A percentile compares a stretch with the other conserved stretches of the same genome.
These are phyloP conservation scores for Rhododendron griersonianum DNA, from an alignment of 148 eudicot species.

Conservation along the genomic window DNA sequence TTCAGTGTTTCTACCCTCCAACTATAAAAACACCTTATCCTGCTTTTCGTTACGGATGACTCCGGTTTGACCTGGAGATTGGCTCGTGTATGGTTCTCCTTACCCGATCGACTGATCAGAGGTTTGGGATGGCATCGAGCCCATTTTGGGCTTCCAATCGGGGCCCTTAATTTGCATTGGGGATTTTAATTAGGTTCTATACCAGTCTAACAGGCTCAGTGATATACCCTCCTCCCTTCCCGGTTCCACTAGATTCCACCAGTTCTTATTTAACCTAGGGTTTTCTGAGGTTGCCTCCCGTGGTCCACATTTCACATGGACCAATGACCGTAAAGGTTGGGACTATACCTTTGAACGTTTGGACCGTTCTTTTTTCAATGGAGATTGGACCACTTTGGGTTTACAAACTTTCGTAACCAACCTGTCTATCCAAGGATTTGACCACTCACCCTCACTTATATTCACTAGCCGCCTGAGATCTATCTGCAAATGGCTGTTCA, in stretches of 20 bases:
- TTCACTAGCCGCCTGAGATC: background rate
- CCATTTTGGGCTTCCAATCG: background rate
- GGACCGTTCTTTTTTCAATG: too few relatives aligned
- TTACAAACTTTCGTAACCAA: background rate
- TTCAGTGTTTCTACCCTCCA: background rate
- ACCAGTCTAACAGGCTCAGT: background rate
- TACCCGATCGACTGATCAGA: background rate
- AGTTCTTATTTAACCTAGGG: background rate
- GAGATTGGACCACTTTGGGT: background rate
- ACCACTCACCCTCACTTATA: background rate
- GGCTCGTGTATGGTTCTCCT: background rate
- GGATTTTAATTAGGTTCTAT: background rate
- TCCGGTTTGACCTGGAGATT: background rate
- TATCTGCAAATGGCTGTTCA: background rate
- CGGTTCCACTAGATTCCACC: background rate
- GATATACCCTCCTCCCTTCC: background rate
- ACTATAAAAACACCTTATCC: background rate
- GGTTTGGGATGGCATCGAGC: background rate
- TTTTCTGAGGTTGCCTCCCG: background rate
- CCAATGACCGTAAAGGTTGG: background rate
- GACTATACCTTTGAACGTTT: background rate
- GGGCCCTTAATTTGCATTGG: background rate
- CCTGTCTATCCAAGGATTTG: background rate
- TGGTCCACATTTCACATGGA: background rate
- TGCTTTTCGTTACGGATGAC: background rate